phyloP scores from a whole-genome alignment of 306 rosid species.

The Malus orientalis region DNA sequence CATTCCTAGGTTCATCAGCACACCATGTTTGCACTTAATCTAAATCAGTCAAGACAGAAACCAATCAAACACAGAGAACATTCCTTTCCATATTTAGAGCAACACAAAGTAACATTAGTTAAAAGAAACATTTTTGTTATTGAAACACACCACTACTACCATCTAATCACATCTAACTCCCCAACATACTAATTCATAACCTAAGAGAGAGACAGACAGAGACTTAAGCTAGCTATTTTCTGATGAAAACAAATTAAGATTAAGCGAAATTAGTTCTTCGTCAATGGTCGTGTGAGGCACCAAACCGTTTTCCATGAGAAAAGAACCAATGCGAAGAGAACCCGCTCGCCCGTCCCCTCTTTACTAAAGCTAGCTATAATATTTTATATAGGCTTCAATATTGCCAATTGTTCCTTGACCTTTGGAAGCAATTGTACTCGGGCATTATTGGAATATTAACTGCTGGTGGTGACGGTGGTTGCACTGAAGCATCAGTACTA shows the following conservation, averaged over 20 bases:
- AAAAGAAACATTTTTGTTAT: not conserved
- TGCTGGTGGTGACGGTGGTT: not conserved
- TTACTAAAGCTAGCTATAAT: slow-evolving; percentile 12
- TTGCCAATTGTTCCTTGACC: slow-evolving; percentile 8
- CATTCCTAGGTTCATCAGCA: not conserved
- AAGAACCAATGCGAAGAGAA: no score
- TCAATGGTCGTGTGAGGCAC: no score
- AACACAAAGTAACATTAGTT: not conserved
- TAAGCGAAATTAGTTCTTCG: no score
- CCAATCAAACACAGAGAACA: not conserved
- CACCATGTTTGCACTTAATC: not conserved
- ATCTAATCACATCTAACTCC: not conserved
- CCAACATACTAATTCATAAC: not conserved
- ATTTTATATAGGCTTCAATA: slow-evolving; percentile 19
- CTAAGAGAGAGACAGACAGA: not conserved
- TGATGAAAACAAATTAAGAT: not conserved
- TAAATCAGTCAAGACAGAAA: not conserved
- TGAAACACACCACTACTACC: not conserved
- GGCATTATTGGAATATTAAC: not conserved
- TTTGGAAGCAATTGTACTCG: slow-evolving; percentile 19
- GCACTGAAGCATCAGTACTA: not conserved
- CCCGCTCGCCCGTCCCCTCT: not conserved
- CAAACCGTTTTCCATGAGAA: no score
- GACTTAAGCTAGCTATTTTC: not conserved
- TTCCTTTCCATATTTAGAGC: slow-evolving; percentile 1